These are phyloP conservation scores for Dactylellina haptotyla DNA, from an alignment of 2,329 filamentous ascomycete species.

Conservation along the genomic window DNA sequence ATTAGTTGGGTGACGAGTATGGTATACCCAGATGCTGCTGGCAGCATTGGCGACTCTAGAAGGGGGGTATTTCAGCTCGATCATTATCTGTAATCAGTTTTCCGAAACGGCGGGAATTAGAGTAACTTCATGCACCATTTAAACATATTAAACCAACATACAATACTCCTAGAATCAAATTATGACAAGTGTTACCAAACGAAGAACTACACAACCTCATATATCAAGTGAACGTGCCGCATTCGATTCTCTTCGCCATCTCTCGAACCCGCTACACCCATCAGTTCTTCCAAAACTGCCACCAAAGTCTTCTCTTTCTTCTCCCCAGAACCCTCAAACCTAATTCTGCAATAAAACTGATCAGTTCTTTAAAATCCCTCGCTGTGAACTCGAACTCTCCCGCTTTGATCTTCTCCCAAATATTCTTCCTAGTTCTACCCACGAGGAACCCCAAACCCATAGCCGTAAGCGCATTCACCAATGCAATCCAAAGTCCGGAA, in stretches of 20 bases:
- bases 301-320: conserved; percentile 7
- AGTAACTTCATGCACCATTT: no score
- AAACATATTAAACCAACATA: no score
- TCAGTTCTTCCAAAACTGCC: neutral
- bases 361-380: neutral
- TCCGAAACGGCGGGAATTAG: no score
- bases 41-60: neutral
- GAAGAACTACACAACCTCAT: no score
- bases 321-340: neutral
- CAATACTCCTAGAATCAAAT: no score
- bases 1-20: neutral
- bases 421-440: neutral
- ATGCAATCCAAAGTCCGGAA: neutral
- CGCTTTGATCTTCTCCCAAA: conserved; percentile 9
- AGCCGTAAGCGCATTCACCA: neutral
- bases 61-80: neutral
- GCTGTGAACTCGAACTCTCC: neutral
- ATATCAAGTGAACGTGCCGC: no score
- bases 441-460: conserved; percentile 17
- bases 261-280: neutral
- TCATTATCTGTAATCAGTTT: no score
- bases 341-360: neutral
- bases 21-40: neutral
- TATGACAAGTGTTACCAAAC: no score
- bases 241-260: no score